Evolutionary conservation across 1,284 basidiomycete species (phyloP).

Genomic region (Fomitopsis palustris): DNA sequence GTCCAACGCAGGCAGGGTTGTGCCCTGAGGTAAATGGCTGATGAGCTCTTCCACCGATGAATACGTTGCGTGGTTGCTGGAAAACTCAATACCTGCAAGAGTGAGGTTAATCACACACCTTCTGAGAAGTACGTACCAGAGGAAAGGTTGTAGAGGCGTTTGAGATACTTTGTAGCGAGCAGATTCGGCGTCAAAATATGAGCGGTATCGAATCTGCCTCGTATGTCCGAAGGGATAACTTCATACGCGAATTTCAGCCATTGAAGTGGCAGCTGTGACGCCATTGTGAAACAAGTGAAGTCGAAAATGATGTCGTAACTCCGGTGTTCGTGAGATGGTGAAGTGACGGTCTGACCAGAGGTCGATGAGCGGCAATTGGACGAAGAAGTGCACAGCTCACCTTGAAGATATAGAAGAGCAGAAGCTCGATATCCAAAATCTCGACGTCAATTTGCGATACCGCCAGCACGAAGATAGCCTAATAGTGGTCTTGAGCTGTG

Average conservation of each 20-base stretch:
- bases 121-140: conserved; percentile 46
- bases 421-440: conserved; percentile 79
- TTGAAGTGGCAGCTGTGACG: conserved; percentile 76
- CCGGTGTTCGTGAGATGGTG: conserved; percentile 42
- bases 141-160: conserved; percentile 71
- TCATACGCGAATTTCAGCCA: conserved; percentile 83
- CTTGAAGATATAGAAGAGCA: conserved; percentile 83
- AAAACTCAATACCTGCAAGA: conserved; percentile 17
- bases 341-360: conserved; percentile 33
- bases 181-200: conserved; percentile 82
- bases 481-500: conserved; percentile 36
- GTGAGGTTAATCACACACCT: background rate
- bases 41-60: conserved; percentile 43
- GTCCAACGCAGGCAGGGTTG: conserved; percentile 43
- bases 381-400: conserved; percentile 32
- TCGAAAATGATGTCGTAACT: conserved; percentile 78
- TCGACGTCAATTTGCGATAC: conserved; percentile 77
- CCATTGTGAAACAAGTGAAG: conserved; percentile 75
- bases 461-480: conserved; percentile 56
- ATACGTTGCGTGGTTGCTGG: conserved; percentile 19
- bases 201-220: conserved; percentile 51
- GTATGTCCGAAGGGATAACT: conserved; percentile 70
- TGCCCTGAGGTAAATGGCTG: conserved; percentile 45
- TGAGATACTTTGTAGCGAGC: conserved; percentile 69
- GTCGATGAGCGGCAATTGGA: background rate